Evolutionary conservation across 1,139 yeast species (phyloP).

Genomic region (Scheffersomyces parashehatae): DNA sequence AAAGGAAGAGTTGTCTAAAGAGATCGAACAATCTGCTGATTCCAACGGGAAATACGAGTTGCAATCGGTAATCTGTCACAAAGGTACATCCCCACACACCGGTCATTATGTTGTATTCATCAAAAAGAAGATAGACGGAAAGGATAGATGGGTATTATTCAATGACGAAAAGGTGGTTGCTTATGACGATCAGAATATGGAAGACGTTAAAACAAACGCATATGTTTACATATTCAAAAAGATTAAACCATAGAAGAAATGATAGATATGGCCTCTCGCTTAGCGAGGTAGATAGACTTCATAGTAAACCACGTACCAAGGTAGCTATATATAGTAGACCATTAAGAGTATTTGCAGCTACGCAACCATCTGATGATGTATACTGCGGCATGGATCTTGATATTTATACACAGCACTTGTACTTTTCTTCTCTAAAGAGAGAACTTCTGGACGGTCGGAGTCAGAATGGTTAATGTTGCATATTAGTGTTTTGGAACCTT

Average conservation of each 20-base stretch:
- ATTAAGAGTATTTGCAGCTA: no score
- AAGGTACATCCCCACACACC: constrained; percentile 91
- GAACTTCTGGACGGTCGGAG: no score
- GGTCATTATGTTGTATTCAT: constrained; percentile 94
- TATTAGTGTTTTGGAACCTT: no score
- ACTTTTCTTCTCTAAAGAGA: no score
- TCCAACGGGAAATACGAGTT: constrained; percentile 45
- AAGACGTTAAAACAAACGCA: constrained; percentile 63
- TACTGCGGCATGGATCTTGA: neutral
- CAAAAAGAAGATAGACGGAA: constrained; percentile 39
- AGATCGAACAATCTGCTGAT: constrained; percentile 8
- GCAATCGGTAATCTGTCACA: constrained; percentile 83
- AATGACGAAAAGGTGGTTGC: constrained; percentile 92
- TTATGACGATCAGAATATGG: constrained; percentile 60
- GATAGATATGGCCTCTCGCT: constrained; percentile 1
- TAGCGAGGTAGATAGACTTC: no score
- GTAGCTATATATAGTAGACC: no score
- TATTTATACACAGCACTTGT: no score
- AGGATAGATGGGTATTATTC: constrained; percentile 74
- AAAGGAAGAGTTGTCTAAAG: constrained; percentile 15
- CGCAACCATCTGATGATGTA: no score
- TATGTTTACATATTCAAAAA: constrained; percentile 55
- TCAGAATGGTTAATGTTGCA: no score
- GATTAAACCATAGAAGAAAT: constrained; percentile 1
- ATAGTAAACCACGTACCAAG: no score